phyloP scores from a whole-genome alignment of 179 eudicot genomes.

The Silene vulgaris region DNA sequence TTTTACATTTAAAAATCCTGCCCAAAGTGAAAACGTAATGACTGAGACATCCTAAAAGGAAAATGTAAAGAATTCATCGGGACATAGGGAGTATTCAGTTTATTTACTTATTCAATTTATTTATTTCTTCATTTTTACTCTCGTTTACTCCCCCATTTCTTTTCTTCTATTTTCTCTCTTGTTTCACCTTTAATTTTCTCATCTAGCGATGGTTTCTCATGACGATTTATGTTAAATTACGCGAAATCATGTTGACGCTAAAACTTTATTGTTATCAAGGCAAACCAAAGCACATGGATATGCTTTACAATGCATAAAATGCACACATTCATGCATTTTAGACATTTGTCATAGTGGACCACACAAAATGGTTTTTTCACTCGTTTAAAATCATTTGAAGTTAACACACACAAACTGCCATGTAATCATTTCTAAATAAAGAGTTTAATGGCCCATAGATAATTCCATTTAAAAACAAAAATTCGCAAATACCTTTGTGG shows the following conservation, averaged over 20 bases:
- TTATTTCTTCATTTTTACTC: not conserved
- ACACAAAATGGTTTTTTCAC: not conserved
- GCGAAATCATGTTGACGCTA: not conserved
- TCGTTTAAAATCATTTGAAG: not conserved
- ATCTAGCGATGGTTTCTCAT: not conserved
- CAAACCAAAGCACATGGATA: not conserved
- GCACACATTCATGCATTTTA: conserved; percentile 6
- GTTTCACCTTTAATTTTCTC: not conserved
- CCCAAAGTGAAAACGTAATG: too few relatives aligned
- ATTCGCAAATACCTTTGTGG: conserved; percentile 59
- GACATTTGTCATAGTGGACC: not conserved
- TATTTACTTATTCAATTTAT: not conserved
- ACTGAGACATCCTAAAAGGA: too few relatives aligned
- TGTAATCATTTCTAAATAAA: not conserved
- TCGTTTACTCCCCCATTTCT: not conserved
- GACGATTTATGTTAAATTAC: not conserved
- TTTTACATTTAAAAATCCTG: too few relatives aligned
- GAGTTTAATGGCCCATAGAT: not conserved
- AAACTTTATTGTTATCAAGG: not conserved
- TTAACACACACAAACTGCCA: not conserved
- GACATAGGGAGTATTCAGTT: too few relatives aligned
- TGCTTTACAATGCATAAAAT: not conserved
- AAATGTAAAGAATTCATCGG: too few relatives aligned
- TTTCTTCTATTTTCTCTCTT: not conserved
- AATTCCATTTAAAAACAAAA: not conserved